Evolutionary conservation across 2,329 filamentous ascomycete species (phyloP).

Genomic region (Arachnopeziza araneosa): DNA sequence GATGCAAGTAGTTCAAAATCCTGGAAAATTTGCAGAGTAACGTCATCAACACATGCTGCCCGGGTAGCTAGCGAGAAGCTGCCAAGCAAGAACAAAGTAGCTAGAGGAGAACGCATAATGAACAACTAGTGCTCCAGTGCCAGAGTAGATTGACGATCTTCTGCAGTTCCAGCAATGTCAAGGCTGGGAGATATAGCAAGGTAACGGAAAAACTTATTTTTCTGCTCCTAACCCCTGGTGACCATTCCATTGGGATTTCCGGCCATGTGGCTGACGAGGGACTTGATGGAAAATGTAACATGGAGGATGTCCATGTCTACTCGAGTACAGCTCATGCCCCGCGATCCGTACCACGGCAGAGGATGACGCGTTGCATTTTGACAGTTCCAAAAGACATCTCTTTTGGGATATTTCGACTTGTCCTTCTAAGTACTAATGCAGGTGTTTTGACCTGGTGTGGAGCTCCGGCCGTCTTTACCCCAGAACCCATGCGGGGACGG

Average conservation of each 20-base stretch:
- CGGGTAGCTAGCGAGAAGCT: not conserved
- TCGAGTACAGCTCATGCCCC: not conserved
- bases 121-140: not conserved
- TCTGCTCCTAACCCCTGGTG: not conserved
- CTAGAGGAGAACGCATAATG: not conserved
- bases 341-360: not conserved
- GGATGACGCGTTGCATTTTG: not conserved
- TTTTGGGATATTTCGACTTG: not conserved
- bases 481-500: not conserved
- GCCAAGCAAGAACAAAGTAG: not conserved
- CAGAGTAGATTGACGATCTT: not conserved
- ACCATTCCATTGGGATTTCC: not conserved
- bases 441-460: not conserved
- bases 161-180: not conserved
- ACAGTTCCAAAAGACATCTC: not conserved
- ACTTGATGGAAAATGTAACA: not conserved
- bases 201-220: not conserved
- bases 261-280: not conserved
- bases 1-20: not conserved
- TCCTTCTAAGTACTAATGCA: not conserved
- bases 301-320: not conserved
- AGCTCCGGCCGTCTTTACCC: not conserved
- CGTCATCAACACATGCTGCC: not conserved
- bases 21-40: not conserved
- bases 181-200: not conserved